Evolutionary conservation across 1,284 basidiomycete genomes (phyloP).

Genomic region (Ganoderma boninense): DNA sequence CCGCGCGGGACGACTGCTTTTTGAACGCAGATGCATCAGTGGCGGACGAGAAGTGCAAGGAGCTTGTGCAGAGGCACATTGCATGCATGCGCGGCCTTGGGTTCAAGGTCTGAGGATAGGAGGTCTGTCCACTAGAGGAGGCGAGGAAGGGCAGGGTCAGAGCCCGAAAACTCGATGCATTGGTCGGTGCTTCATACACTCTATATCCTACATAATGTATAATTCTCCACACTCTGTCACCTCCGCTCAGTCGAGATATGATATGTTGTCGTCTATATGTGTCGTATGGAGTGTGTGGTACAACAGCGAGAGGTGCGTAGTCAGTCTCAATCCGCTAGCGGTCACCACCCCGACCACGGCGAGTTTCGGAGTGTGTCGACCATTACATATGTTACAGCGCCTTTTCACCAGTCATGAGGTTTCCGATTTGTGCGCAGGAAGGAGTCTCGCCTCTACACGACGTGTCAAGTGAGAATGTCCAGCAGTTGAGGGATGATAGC

Average conservation of each 20-base stretch:
- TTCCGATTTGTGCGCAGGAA: too few species aligned
- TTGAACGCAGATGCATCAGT: conserved; percentile 76
- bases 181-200: conserved; percentile 2
- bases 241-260: not conserved
- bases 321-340: too few species aligned
- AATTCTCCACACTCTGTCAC: not conserved
- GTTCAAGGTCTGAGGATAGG: conserved; percentile 71
- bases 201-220: conserved; percentile 1
- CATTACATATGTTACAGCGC: too few species aligned
- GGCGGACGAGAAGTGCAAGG: conserved; percentile 82
- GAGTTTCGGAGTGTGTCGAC: too few species aligned
- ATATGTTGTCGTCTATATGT: too few species aligned
- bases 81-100: conserved; percentile 92
- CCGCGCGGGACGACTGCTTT: conserved; percentile 93
- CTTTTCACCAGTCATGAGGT: too few species aligned
- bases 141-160: not conserved
- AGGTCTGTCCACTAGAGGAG: not conserved
- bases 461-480: too few species aligned
- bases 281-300: too few species aligned
- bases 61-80: conserved; percentile 82
- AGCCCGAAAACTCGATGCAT: not conserved
- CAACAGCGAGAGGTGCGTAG: too few species aligned
- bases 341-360: too few species aligned
- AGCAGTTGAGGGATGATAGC: too few species aligned
- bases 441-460: too few species aligned